A percentile compares a stretch with the other conserved stretches of the same genome.
Conservation (phyloP, 148 eudicot species). For the Rheum nobile region DNA sequence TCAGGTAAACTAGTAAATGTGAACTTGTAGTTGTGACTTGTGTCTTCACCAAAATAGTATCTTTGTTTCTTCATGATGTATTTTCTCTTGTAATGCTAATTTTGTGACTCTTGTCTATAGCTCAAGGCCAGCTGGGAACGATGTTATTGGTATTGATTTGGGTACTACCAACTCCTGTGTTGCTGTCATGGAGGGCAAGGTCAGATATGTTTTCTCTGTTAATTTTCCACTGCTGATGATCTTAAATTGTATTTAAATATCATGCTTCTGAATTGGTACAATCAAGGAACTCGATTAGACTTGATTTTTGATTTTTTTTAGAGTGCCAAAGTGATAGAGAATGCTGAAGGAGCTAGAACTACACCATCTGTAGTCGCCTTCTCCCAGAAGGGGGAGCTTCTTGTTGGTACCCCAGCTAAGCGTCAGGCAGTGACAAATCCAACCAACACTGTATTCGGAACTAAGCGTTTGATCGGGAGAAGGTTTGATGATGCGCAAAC, state of each 20-base stretch:
- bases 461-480: constrained; percentile 86
- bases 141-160: constrained; percentile 93
- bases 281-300: neutral
- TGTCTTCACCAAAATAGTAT: too few relatives aligned
- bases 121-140: constrained; percentile 64
- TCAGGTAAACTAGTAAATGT: constrained; percentile 36
- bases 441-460: constrained; percentile 68
- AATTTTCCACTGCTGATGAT: neutral
- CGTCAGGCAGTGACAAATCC: constrained; percentile 95
- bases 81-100: neutral
- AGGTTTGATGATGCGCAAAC: constrained; percentile 81
- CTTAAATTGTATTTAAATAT: neutral
- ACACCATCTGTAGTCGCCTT: constrained; percentile 93
- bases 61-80: neutral
- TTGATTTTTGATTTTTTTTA: constrained; percentile 1
- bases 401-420: constrained; percentile 92
- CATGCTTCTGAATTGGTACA: neutral
- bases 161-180: constrained; percentile 98
- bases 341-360: constrained; percentile 93
- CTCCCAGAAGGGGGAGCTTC: constrained; percentile 64
- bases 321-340: constrained; percentile 87
- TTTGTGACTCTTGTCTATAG: constrained; percentile 22
- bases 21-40: neutral
- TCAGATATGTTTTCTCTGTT: constrained; percentile 10
- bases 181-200: constrained; percentile 97